Evolutionary conservation across 2,329 filamentous ascomycete genomes (phyloP).

Genomic region (Trichoderma lentiforme): DNA sequence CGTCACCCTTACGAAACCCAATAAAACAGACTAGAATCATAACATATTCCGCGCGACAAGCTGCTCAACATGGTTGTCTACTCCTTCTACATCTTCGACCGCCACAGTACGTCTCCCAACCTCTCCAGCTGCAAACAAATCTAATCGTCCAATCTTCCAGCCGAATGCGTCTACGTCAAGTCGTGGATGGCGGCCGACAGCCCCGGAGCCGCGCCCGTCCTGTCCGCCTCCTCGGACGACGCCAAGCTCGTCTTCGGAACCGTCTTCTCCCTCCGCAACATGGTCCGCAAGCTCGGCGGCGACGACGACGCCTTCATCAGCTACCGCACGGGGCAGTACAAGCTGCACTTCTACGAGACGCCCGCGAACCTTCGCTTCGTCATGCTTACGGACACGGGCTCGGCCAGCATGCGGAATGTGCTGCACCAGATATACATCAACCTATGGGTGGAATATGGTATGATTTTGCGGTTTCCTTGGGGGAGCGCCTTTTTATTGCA

Average conservation of each 20-base stretch:
- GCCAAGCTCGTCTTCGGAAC: constrained; percentile 97
- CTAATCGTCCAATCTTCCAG: constrained; percentile 45
- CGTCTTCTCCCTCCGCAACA: constrained; percentile 93
- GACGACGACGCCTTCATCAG: constrained; percentile 93
- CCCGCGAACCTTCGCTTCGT: constrained; percentile 94
- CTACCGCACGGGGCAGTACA: constrained; percentile 92
- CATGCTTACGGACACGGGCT: constrained; percentile 88
- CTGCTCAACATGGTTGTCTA: constrained; percentile 76
- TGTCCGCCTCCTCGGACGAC: constrained; percentile 61
- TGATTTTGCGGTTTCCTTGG: constrained; percentile 21
- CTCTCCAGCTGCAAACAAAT: background rate
- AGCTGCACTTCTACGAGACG: constrained; percentile 98
- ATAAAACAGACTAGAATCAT: background rate
- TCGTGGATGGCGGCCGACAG: constrained; percentile 63
- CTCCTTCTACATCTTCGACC: constrained; percentile 98
- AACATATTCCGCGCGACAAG: background rate
- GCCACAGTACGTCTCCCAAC: constrained; percentile 70
- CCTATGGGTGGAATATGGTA: constrained; percentile 92
- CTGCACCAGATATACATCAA: constrained; percentile 98
- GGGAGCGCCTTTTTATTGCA: background rate
- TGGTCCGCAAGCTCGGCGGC: constrained; percentile 92
- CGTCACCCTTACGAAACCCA: background rate
- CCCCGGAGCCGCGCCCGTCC: constrained; percentile 13
- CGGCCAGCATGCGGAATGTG: constrained; percentile 87
- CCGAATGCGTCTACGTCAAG: constrained; percentile 95